These are phyloP conservation scores for Limonium bicolor DNA, from an alignment of 148 eudicot species.

Conservation along the genomic window DNA sequence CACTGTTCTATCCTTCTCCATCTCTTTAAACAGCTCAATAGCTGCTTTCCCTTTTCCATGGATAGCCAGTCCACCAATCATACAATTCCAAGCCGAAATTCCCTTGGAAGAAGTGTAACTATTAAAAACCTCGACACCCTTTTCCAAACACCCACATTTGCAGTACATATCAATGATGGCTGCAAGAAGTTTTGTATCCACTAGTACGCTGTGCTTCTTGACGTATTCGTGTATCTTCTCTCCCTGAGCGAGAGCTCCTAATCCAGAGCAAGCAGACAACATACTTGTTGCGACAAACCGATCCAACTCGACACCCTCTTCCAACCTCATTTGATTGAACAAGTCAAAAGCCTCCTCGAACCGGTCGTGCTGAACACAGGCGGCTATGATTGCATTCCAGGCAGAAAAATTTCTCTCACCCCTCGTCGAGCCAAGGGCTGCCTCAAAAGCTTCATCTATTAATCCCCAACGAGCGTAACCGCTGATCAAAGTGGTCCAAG, in stretches of 20 bases:
- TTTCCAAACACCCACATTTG: constrained; percentile 49
- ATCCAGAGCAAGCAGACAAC: constrained; percentile 58
- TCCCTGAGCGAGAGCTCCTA: constrained; percentile 36
- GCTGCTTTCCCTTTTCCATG: constrained; percentile 37
- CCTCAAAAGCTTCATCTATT: constrained; percentile 35
- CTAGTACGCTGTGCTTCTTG: constrained; percentile 29
- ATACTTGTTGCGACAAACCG: constrained; percentile 55
- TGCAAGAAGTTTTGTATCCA: constrained; percentile 36
- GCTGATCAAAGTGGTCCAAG: constrained; percentile 71
- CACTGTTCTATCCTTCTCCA: constrained; percentile 27
- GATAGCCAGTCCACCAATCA: constrained; percentile 43
- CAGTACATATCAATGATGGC: constrained; percentile 55
- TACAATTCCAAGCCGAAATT: constrained; percentile 57
- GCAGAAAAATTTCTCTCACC: constrained; percentile 27
- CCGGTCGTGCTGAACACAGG: constrained; percentile 30
- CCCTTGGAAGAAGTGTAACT: constrained; percentile 16
- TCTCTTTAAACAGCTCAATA: constrained; percentile 18
- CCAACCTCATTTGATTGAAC: constrained; percentile 40
- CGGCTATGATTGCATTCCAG: constrained; percentile 72
- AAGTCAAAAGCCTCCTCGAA: constrained; percentile 44
- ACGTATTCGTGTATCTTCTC: constrained; percentile 44
- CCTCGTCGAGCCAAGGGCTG: constrained; percentile 28
- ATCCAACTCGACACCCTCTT: constrained; percentile 31
- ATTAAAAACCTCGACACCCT: constrained; percentile 32
- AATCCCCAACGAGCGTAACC: constrained; percentile 53